phyloP scores from a whole-genome alignment of 805 yeast genomes.

The Myxozyma geophila region DNA sequence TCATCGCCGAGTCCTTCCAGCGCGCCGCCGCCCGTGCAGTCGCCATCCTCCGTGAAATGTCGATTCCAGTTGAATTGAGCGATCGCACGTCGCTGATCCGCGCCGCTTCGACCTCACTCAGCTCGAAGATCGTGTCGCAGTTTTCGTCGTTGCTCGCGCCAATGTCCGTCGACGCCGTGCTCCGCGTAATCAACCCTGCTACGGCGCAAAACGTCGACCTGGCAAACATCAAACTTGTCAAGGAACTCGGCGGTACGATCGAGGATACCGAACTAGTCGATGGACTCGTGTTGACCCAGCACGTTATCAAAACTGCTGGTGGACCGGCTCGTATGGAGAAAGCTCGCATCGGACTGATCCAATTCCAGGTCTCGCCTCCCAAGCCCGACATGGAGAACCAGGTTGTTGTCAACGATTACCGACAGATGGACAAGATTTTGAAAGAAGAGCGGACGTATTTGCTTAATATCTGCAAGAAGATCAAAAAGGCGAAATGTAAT shows the following conservation, averaged over 20 bases:
- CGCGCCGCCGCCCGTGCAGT: conserved; percentile 84
- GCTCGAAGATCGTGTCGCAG: conserved; percentile 94
- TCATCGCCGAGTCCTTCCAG: conserved; percentile 91
- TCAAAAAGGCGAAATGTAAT: conserved; percentile 95
- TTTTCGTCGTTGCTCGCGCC: conserved; percentile 86
- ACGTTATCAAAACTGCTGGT: conserved; percentile 85
- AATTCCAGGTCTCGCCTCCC: conserved; percentile 94
- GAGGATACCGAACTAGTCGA: conserved; percentile 92
- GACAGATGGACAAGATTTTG: conserved; percentile 98
- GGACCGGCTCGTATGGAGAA: conserved; percentile 95
- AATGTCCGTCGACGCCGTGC: conserved; percentile 89
- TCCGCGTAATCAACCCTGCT: conserved; percentile 67
- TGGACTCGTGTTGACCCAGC: conserved; percentile 93
- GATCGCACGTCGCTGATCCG: conserved; percentile 84
- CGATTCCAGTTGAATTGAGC: conserved; percentile 72
- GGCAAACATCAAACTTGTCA: conserved; percentile 83
- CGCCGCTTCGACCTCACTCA: conserved; percentile 93
- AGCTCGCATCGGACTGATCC: conserved; percentile 87
- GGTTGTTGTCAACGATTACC: conserved; percentile 94
- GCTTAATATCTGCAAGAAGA: conserved; percentile 91
- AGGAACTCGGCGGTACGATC: conserved; percentile 96
- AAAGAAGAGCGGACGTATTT: conserved; percentile 97
- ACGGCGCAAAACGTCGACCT: conserved; percentile 76
- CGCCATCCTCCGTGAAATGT: conserved; percentile 82
- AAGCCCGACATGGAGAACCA: conserved; percentile 98